These are phyloP conservation scores for Ganoderma resinaceum DNA, from an alignment of 1,284 basidiomycete genomes.

Conservation along the genomic window DNA sequence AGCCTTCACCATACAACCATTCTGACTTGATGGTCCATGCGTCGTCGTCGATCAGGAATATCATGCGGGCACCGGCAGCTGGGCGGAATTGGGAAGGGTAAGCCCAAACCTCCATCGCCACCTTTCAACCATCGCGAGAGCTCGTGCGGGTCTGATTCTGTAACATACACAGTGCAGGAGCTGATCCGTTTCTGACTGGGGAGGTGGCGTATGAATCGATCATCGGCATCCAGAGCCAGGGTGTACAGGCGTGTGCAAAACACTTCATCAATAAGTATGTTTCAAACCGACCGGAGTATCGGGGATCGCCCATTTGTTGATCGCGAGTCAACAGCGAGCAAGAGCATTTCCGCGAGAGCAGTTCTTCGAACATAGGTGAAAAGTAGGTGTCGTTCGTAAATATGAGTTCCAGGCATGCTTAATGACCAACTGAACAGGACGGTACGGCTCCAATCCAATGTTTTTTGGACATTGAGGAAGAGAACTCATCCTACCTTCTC, in stretches of 20 bases:
- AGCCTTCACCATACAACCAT: too few species aligned
- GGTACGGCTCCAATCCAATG: conserved; percentile 15
- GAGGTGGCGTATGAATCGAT: not conserved
- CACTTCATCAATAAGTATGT: not conserved
- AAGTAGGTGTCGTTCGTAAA: conserved; percentile 45
- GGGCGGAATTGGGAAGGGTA: conserved; percentile 81
- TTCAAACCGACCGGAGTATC: too few species aligned
- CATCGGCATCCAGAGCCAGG: not conserved
- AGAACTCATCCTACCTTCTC: conserved; percentile 21
- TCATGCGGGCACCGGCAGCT: conserved; percentile 69
- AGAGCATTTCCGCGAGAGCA: conserved; percentile 59
- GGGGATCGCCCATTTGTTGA: not conserved
- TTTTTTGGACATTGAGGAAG: not conserved
- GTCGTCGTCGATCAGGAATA: conserved; percentile 48
- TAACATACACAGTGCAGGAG: too few species aligned
- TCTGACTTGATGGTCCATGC: not conserved
- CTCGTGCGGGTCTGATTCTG: not conserved
- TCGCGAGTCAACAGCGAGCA: conserved; percentile 48
- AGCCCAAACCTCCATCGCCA: not conserved
- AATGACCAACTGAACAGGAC: conserved; percentile 13
- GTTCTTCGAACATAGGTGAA: conserved; percentile 71
- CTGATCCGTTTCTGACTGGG: too few species aligned
- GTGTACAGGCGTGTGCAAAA: not conserved
- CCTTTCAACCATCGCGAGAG: conserved; percentile 9
- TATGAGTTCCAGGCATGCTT: not conserved